A percentile compares a stretch with the other conserved stretches of the same genome.
These are phyloP conservation scores for Saccharomycopsis selenospora DNA, from an alignment of 805 yeast genomes.

Conservation along the genomic window DNA sequence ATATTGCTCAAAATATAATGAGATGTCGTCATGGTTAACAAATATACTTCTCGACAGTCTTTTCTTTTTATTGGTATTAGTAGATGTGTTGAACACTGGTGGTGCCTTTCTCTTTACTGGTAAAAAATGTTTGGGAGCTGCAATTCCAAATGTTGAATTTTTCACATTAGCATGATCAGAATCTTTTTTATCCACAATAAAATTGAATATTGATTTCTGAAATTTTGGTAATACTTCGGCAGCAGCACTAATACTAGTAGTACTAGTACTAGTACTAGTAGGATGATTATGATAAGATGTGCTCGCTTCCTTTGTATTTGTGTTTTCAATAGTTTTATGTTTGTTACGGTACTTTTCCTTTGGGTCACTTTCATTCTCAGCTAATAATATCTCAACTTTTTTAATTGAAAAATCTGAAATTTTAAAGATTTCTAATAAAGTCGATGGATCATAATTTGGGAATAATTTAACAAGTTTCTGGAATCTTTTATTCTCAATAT, in stretches of 20 bases:
- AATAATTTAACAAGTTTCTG: slow-evolving; percentile 24
- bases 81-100: no score
- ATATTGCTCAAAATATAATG: slow-evolving; percentile 35
- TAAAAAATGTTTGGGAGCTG: slow-evolving; percentile 23
- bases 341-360: neutral
- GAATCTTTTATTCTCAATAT: no score
- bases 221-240: neutral
- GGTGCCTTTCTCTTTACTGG: slow-evolving; percentile 12
- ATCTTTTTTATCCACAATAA: neutral
- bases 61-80: slow-evolving; percentile 35
- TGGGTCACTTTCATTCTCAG: slow-evolving; percentile 10
- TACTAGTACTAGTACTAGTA: no score
- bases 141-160: slow-evolving; percentile 16
- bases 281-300: no score
- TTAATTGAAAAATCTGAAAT: slow-evolving; percentile 48
- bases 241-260: no score
- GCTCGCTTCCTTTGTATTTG: no score
- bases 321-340: no score
- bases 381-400: slow-evolving; percentile 35
- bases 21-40: slow-evolving; percentile 12
- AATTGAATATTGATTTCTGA: slow-evolving; percentile 7
- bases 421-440: slow-evolving; percentile 43
- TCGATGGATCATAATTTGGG: slow-evolving; percentile 37
- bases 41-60: slow-evolving; percentile 31
- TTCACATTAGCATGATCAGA: neutral